Conservation (phyloP, 1,284 basidiomycete species). For the Bjerkandera adusta region DNA sequence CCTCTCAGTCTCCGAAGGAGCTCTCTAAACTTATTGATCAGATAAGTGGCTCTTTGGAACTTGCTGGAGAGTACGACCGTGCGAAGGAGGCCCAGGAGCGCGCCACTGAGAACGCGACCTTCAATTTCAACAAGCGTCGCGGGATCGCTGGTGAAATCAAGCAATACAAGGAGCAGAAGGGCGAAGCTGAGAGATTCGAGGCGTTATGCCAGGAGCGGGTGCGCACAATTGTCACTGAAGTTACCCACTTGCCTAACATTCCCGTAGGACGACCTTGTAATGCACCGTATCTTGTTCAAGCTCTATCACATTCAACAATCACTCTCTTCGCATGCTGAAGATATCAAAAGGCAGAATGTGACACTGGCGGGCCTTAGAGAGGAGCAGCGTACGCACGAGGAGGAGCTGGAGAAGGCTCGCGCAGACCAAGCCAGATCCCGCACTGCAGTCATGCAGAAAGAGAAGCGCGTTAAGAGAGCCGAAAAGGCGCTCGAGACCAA, state of each 20-base stretch:
- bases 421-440: conserved; percentile 80
- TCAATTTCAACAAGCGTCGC: conserved; percentile 91
- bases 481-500: conserved; percentile 50
- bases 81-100: conserved; percentile 86
- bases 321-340: conserved; percentile 67
- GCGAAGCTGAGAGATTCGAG: conserved; percentile 90
- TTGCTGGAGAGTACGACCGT: conserved; percentile 82
- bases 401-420: conserved; percentile 71
- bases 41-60: conserved; percentile 91
- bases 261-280: conserved; percentile 72
- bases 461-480: conserved; percentile 31
- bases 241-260: background rate
- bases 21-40: conserved; percentile 92
- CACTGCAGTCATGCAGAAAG: conserved; percentile 38
- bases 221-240: conserved; percentile 21
- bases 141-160: conserved; percentile 95
- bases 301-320: conserved; percentile 88
- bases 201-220: conserved; percentile 72
- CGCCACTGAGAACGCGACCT: conserved; percentile 91
- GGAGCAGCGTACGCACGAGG: conserved; percentile 69
- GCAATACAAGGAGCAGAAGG: conserved; percentile 96
- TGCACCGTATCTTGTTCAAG: conserved; percentile 86
- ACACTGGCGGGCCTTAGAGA: conserved; percentile 65
- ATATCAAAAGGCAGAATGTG: conserved; percentile 73
- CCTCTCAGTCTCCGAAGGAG: conserved; percentile 91